Evolutionary conservation across 108 stramenopile genomes (phyloP), one percentile per base, ranked within the genome.

Genomic region (Heterococcus sp.): DNA sequence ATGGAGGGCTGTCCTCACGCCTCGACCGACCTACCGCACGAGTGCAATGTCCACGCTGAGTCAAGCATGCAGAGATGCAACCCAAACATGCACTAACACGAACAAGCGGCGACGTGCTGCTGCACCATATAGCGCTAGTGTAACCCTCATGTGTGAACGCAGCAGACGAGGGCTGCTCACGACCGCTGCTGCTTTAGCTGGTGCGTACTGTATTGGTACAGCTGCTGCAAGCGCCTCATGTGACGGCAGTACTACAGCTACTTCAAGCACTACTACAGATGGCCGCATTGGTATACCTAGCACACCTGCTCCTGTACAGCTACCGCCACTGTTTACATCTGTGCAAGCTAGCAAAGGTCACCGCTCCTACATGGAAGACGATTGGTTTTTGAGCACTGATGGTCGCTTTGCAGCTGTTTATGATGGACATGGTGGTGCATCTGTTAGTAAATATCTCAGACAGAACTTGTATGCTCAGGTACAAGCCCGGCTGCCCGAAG

Each of bases 301-400:
- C 21, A 21, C 21, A 21, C 46, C 46, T 21, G 46, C 46, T 21
- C 46, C 46, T 58, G 46, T n/a, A n/a, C n/a, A n/a, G n/a, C n/a
- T n/a, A n/a, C n/a, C 46, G 14, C 46, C 46, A 21, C 46, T 58
- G 46, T 58, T 58, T 58, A 58, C 46, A 58, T 58, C 46, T 8
- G 46, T 58, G 46, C 67, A 68, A 14, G 30, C 67, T 32, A 29
- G 30, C 67, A 14, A 83, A 68, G 82, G 82, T 2, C 74, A 83
- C 65, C 74, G 82, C 2, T 65, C 37, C 21, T 74, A 75, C 82
- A 83, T 83, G 82, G 82, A 83, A 27, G 82, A 83, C 37, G 74
- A 75, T 39, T 75, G 65, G 34, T 83, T 83, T 70, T 27, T 83
- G 31, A 46, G 67, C 30, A 2, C 34, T 2, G 74, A 75, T 68